These are phyloP conservation scores for Ceriops decandra DNA, from an alignment of 345 rosid species.

Conservation along the genomic window DNA sequence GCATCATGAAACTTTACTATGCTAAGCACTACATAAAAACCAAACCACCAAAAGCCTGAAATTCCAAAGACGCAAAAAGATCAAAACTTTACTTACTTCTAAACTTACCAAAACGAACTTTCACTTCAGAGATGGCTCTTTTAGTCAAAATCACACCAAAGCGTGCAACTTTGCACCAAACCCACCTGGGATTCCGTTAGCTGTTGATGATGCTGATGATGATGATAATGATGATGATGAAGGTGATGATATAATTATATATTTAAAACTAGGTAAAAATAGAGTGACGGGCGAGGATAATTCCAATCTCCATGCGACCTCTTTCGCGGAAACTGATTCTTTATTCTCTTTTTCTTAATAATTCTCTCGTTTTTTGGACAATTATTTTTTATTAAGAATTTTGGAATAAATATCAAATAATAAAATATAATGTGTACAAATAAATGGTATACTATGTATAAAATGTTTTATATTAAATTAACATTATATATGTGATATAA, in stretches of 20 bases:
- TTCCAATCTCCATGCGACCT: conserved; percentile 40
- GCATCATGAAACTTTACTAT: not conserved
- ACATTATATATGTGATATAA: too few species aligned
- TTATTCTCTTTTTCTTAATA: conserved; percentile 8
- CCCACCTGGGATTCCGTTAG: conserved; percentile 28
- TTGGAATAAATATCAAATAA: not conserved
- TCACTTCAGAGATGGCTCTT: not conserved
- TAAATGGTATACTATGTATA: too few species aligned
- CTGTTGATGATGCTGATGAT: conserved; percentile 15
- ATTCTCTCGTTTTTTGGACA: conserved; percentile 37
- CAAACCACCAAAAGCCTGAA: not conserved
- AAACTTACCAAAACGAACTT: not conserved
- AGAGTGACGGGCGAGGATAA: conserved; percentile 10
- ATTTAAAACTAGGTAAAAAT: not conserved
- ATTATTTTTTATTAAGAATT: conserved; percentile 14
- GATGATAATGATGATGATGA: conserved; percentile 4
- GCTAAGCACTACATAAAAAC: conserved; percentile 1
- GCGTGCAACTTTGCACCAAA: conserved; percentile 13
- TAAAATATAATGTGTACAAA: too few species aligned
- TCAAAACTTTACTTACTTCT: conserved; percentile 7
- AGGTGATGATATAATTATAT: conserved; percentile 12
- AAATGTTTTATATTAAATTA: too few species aligned
- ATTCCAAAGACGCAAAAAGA: conserved; percentile 1
- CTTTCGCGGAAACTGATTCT: conserved; percentile 33
- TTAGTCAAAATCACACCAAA: conserved; percentile 9